Conservation (phyloP, 805 yeast species). For the Cyberlindnera maritima region DNA sequence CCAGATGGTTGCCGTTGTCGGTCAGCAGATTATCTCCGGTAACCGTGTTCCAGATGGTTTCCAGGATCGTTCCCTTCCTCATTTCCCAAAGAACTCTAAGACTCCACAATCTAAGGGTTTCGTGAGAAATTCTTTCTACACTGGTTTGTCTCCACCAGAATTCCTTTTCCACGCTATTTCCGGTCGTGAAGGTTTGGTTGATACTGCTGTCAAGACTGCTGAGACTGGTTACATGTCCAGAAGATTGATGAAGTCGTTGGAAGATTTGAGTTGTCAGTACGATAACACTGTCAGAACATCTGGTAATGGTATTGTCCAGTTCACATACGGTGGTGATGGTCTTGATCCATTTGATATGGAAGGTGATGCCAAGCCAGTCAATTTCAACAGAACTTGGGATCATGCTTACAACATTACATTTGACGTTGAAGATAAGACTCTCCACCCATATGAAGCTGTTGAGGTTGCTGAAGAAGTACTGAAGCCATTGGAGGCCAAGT, state of each 20-base stretch:
- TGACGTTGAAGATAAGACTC: constrained; percentile 47
- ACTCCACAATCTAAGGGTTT: constrained; percentile 98
- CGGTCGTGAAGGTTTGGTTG: constrained; percentile 99
- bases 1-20: constrained; percentile 99
- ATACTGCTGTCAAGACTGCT: constrained; percentile 99
- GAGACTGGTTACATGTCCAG: constrained; percentile 99
- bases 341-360: constrained; percentile 98
- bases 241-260: constrained; percentile 95
- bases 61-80: constrained; percentile 97
- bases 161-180: constrained; percentile 98
- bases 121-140: constrained; percentile 90
- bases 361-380: constrained; percentile 96
- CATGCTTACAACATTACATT: constrained; percentile 80
- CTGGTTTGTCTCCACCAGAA: constrained; percentile 95
- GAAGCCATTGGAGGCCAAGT: constrained; percentile 54
- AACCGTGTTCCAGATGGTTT: constrained; percentile 99
- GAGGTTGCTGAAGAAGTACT: constrained; percentile 54
- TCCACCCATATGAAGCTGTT: constrained; percentile 69
- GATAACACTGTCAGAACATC: constrained; percentile 95
- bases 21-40: constrained; percentile 98
- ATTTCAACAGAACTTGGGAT: constrained; percentile 91
- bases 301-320: constrained; percentile 94
- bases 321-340: constrained; percentile 98
- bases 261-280: constrained; percentile 90
- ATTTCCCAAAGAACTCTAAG: constrained; percentile 91